Base-by-base conservation (phyloP, 2,329 filamentous ascomycete genomes). In the Aureobasidium sp. region DNA sequence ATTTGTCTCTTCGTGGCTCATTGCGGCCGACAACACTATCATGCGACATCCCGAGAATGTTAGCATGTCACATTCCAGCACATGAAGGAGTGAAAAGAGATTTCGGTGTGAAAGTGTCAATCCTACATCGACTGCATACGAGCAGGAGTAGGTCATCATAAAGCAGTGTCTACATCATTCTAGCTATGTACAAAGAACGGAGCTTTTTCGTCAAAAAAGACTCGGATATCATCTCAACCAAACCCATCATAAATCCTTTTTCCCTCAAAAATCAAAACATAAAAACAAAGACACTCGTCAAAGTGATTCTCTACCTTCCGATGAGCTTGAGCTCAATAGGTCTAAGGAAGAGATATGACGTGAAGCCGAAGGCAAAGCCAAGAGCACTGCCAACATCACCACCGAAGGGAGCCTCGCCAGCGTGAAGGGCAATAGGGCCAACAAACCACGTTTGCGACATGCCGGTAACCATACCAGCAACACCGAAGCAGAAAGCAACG, bases 361-460 rank as follows among this genome's bases (percentile, higher is more conserved):
- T 66, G 7, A 80, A 74, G 1, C 83, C 72, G 67, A 90, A 87
- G 0, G 76, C 79, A 70, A 89, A 89, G 0, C 79, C 87, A 52
- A 89, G 71, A 71, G 89, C 87, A 66, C 58, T 64, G 4, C 84
- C 84, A 46, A 86, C 73, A 73, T 87, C 84, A 29, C 83, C 84
- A 47, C 83, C 84, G 55, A 74, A 76, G 29, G 77, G 69, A 62
- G 77, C 72, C 34, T 73, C 72, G 44, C 84, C 80, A 60, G 85
- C 85, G 34, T 83, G 75, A 63, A 79, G 77, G 0, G 86, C 87
- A 64, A 90, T 84, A 0, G 87, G 87, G 0, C 88, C 88, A 0
- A 83, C 82, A 66, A 78, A 75, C 86, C 87, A 91, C 0, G 78
- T 73, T 73, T 91, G 87, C 20, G 82, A 82, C 86, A 90, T 90